Base-by-base conservation (phyloP, 2,329 filamentous ascomycete genomes). In the Penicillium griseofulvum region DNA sequence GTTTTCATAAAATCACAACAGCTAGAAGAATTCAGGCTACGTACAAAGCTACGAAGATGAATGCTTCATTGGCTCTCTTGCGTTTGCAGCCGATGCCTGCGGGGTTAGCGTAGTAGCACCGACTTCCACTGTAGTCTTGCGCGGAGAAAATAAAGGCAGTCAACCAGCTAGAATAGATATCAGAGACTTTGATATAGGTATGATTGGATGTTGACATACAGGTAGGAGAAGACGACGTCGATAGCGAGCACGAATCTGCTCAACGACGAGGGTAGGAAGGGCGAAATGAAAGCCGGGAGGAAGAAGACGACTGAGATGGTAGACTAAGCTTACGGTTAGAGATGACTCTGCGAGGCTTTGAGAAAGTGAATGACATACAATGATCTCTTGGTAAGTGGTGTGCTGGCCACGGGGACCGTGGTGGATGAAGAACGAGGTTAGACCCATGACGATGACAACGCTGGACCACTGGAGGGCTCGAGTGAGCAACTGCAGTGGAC, bases 61-160 rank as follows among this genome's bases (percentile, higher is more conserved):
- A 79, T 0, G 76, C 59, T 60, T 79, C 71, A 42, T 71, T 74
- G 19, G 75, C 71, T 45, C 68, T 65, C 64, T 79, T 79, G 34
- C 66, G 61, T 9, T 59, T 57, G 63, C 76, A 79, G 29, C 50
- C 44, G 16, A 69, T 50, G 41, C 65, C 65, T 1, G 67, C 65
- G 1, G 77, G 76, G 3, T 70, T 57, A 45, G 69, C 64, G 28
- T 58, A 38, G 49, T 33, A 57, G 64, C 76, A 78, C 33, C 62
- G 38, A 16, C 61, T 38, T 48, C 59, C 53, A 60, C 68, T 66
- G 61, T 78, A 80, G 69, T 78, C 76, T 65, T 78, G 71, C 5
- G 76, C 72, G 1, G 76, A 63, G 67, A 80, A 79, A 62, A 80
- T 76, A 64, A 79, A 79, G 17, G 75, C 68, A 1, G 77, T 79